Evolutionary conservation across 2,329 filamentous ascomycete species (phyloP).

Genomic region (Cadophora gregata): DNA sequence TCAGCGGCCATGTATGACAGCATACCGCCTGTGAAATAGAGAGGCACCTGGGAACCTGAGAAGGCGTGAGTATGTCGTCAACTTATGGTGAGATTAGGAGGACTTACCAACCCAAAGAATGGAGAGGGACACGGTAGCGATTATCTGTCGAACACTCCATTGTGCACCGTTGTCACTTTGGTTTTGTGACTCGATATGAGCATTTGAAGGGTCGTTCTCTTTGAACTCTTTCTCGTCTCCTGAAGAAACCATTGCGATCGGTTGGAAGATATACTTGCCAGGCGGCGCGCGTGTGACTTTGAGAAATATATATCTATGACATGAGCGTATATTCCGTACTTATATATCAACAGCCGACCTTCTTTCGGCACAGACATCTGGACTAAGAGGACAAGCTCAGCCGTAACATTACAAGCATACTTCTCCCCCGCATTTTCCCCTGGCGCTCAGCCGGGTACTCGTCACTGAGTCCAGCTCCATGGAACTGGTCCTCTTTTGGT

Average conservation of each 20-base stretch:
- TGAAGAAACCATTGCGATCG: not conserved
- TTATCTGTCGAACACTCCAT: not conserved
- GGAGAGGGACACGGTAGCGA: not conserved
- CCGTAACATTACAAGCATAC: not conserved
- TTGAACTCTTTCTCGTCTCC: slow-evolving; percentile 1
- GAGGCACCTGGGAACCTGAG: not conserved
- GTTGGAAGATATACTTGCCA: not conserved
- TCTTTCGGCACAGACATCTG: not conserved
- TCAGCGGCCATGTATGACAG: too few relatives aligned
- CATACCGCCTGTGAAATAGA: not conserved
- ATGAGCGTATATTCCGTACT: not conserved
- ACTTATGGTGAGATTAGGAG: too few relatives aligned
- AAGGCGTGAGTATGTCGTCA: not conserved
- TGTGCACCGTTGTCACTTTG: not conserved
- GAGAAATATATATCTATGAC: too few relatives aligned
- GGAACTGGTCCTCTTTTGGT: not conserved
- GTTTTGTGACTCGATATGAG: not conserved
- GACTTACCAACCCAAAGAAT: not conserved
- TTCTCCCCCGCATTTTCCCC: not conserved
- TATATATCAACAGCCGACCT: not conserved
- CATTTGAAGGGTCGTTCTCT: not conserved
- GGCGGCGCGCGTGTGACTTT: too few relatives aligned
- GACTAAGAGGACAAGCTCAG: not conserved
- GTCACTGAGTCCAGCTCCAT: not conserved
- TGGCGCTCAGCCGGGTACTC: not conserved